Conservation (phyloP, 345 rosid genomes). For the Eucalyptus rudis region DNA sequence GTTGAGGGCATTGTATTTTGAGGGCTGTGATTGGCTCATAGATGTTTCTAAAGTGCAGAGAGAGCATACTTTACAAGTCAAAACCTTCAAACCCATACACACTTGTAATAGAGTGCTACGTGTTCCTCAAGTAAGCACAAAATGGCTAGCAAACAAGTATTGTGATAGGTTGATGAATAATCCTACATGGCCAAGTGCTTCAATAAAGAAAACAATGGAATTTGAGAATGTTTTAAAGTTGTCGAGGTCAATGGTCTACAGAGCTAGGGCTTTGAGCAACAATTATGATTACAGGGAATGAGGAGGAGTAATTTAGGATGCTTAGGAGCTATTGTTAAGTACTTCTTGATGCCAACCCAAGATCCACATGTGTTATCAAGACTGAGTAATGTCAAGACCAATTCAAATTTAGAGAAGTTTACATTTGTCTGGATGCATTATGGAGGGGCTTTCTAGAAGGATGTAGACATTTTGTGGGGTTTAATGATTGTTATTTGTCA, state of each 20-base stretch:
- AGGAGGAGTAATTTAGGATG: not conserved
- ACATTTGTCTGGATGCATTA: not conserved
- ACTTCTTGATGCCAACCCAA: not conserved
- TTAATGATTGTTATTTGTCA: not conserved
- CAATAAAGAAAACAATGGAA: not conserved
- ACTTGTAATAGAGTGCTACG: not conserved
- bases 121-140: not conserved
- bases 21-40: not conserved
- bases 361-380: not conserved
- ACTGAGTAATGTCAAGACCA: not conserved
- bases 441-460: not conserved
- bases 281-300: not conserved
- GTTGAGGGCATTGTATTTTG: not conserved
- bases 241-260: not conserved
- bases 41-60: not conserved
- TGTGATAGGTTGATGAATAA: not conserved
- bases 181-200: not conserved
- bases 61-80: not conserved
- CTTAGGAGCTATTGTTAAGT: not conserved
- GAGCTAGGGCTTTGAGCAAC: not conserved
- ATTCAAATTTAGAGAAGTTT: not conserved
- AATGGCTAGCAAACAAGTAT: not conserved
- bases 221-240: not conserved
- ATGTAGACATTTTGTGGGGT: not conserved
- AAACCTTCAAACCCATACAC: not conserved